A percentile compares a stretch with the other conserved stretches of the same genome.
Evolutionary conservation across 2,329 filamentous ascomycete species (phyloP).

Genomic region (Zasmidium angulare): DNA sequence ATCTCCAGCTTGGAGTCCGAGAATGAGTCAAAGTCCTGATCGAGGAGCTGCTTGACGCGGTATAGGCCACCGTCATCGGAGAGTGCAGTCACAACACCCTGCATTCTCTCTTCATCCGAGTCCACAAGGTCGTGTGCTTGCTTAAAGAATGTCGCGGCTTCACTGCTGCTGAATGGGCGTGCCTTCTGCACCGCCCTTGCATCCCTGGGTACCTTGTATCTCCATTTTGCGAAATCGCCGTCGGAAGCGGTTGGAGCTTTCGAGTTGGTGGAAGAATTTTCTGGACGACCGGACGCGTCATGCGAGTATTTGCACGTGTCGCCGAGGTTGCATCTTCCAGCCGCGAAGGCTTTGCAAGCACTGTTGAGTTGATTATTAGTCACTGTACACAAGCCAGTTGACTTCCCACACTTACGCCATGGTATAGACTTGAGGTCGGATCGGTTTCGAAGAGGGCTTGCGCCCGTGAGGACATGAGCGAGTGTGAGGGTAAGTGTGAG

Average conservation of each 20-base stretch:
- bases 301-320: not conserved
- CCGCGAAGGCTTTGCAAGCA: not conserved
- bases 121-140: constrained; percentile 6
- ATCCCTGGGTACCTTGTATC: constrained; percentile 3
- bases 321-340: constrained; percentile 1
- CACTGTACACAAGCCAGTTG: not conserved
- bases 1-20: not conserved
- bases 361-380: not conserved
- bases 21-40: not conserved
- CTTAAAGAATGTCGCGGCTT: constrained; percentile 3
- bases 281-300: not conserved
- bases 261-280: not conserved
- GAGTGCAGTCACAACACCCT: constrained; percentile 7
- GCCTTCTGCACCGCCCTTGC: not conserved
- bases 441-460: too few species aligned
- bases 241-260: not conserved
- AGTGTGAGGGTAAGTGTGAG: too few species aligned
- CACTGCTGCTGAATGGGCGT: constrained; percentile 7
- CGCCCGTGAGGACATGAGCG: too few species aligned
- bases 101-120: constrained; percentile 9
- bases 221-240: constrained; percentile 2
- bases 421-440: too few species aligned
- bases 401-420: too few species aligned
- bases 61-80: constrained; percentile 3
- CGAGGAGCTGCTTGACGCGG: constrained; percentile 4